Evolutionary conservation across 2,329 filamentous ascomycete species (phyloP).

Genomic region (Diatrype stigma): DNA sequence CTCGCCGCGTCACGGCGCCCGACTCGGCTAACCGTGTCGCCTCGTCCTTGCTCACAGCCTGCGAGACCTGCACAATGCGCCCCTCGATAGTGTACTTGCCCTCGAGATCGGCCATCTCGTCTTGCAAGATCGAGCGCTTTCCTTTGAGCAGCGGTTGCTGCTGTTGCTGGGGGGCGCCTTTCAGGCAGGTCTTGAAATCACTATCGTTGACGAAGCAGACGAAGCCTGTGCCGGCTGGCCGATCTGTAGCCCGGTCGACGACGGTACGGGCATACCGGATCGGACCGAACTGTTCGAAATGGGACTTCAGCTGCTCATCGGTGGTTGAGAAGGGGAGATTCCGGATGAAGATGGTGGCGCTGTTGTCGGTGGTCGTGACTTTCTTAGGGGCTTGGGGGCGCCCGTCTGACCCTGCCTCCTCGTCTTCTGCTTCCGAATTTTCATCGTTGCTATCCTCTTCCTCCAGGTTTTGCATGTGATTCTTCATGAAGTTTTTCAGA

Average conservation of each 20-base stretch:
- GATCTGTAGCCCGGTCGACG: conserved; percentile 77
- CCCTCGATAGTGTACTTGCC: conserved; percentile 90
- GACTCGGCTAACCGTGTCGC: conserved; percentile 72
- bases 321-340: conserved; percentile 88
- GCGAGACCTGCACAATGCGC: conserved; percentile 77
- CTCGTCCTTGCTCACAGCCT: conserved; percentile 79
- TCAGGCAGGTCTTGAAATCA: conserved; percentile 74
- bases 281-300: conserved; percentile 85
- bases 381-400: conserved; percentile 21
- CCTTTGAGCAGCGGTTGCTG: conserved; percentile 41
- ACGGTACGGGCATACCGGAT: conserved; percentile 90
- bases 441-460: conserved; percentile 52
- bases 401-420: conserved; percentile 32
- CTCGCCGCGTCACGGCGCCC: conserved; percentile 59
- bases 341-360: conserved; percentile 82
- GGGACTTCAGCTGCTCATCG: conserved; percentile 76
- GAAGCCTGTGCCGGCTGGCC: conserved; percentile 88
- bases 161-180: conserved; percentile 58
- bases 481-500: conserved; percentile 54
- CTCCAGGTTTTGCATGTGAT: conserved; percentile 53
- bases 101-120: conserved; percentile 74
- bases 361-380: conserved; percentile 56
- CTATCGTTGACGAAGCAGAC: conserved; percentile 82
- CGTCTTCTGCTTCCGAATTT: conserved; percentile 33
- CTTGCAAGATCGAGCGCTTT: conserved; percentile 81